phyloP scores from a whole-genome alignment of 148 eudicot genomes.

The Chenopodium suecicum region DNA sequence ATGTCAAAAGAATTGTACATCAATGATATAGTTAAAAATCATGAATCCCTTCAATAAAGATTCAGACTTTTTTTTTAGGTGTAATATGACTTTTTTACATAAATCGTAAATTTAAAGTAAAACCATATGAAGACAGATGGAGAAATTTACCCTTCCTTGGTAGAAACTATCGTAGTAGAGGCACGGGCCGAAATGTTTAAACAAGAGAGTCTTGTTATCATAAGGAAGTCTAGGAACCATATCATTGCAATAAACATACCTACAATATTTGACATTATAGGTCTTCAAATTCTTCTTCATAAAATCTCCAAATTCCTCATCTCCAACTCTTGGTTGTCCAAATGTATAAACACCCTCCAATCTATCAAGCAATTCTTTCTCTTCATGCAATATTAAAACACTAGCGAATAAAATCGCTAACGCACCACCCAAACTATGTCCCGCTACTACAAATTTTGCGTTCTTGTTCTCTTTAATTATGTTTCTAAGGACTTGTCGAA shows the following conservation, averaged over 20 bases:
- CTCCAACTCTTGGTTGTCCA: constrained; percentile 84
- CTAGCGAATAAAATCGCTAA: constrained; percentile 59
- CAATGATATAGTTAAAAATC: too few relatives aligned
- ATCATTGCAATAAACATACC: constrained; percentile 73
- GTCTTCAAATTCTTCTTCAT: constrained; percentile 49
- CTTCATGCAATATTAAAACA: constrained; percentile 53
- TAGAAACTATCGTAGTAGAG: constrained; percentile 53
- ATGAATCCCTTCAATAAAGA: too few relatives aligned
- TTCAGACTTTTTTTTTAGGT: too few relatives aligned
- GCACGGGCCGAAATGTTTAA: constrained; percentile 72
- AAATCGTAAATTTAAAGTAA: too few relatives aligned
- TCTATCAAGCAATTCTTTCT: constrained; percentile 43
- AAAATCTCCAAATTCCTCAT: constrained; percentile 61
- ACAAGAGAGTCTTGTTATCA: constrained; percentile 52
- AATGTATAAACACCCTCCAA: constrained; percentile 78
- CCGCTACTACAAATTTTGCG: constrained; percentile 52
- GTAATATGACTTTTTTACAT: too few relatives aligned
- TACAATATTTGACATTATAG: constrained; percentile 50
- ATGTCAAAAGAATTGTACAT: neutral
- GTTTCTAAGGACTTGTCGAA: constrained; percentile 39
- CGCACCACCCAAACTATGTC: constrained; percentile 85
- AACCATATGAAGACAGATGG: neutral
- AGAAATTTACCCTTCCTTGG: constrained; percentile 43
- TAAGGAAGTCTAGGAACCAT: constrained; percentile 74
- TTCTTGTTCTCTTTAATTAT: constrained; percentile 31